phyloP scores from a whole-genome alignment of 129 eudicot species.

The Calendula officinalis region DNA sequence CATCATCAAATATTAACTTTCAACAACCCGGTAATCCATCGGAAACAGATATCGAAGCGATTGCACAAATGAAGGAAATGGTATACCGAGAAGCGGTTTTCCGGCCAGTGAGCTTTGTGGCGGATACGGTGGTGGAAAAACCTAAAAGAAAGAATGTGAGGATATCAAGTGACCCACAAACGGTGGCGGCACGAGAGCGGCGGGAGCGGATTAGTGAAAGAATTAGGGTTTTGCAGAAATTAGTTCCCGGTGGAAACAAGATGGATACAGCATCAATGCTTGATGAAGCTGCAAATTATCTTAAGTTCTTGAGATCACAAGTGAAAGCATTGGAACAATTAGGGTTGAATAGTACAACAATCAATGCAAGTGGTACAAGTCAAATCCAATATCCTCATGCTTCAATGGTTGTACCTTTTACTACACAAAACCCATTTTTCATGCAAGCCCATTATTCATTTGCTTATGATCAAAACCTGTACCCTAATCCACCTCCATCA shows the following conservation, averaged over 20 bases:
- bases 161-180: slow-evolving; percentile 86
- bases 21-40: slow-evolving; percentile 49
- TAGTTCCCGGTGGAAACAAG: slow-evolving; percentile 93
- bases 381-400: slow-evolving; percentile 17
- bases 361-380: slow-evolving; percentile 30
- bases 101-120: slow-evolving; percentile 72
- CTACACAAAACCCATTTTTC: slow-evolving; percentile 43
- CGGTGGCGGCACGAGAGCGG: slow-evolving; percentile 92
- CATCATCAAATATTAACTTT: slow-evolving; percentile 75
- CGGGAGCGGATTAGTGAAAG: slow-evolving; percentile 89
- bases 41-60: slow-evolving; percentile 83
- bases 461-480: slow-evolving; percentile 34
- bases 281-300: slow-evolving; percentile 96
- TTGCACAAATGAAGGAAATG: slow-evolving; percentile 97
- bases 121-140: slow-evolving; percentile 50
- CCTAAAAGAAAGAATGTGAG: slow-evolving; percentile 84
- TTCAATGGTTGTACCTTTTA: slow-evolving; percentile 40
- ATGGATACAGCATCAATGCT: slow-evolving; percentile 99
- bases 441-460: slow-evolving; percentile 48
- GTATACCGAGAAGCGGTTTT: slow-evolving; percentile 88
- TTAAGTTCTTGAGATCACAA: slow-evolving; percentile 83
- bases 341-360: slow-evolving; percentile 43
- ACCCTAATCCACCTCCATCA: slow-evolving; percentile 38
- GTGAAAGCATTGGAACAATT: slow-evolving; percentile 71
- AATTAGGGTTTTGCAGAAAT: slow-evolving; percentile 80